Evolutionary conservation across 768 basidiomycete genomes (phyloP), one percentile per base, ranked within the genome.

Genomic region (Naganishia onofrii): DNA sequence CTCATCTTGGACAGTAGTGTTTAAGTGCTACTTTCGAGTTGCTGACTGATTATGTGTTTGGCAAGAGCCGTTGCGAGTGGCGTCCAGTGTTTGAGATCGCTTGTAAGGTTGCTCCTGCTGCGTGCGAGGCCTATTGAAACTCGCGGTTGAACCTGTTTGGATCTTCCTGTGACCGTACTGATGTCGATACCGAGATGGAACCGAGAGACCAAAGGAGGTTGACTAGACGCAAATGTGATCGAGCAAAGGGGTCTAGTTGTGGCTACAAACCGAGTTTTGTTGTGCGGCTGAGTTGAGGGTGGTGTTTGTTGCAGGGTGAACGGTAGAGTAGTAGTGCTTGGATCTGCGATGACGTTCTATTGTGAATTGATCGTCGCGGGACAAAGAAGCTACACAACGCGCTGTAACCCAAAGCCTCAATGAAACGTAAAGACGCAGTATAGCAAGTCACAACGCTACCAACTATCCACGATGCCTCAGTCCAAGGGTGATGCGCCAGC

Each of bases 1-100:
- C 60, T 54, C 65, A 66, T 52, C 44, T 31, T 53, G 32, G 46
- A 53, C 19, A 10, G n/a, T 3, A 28, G 4, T 32, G 65, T 51
- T 28, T 32, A 6, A 3, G 6, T 65, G 42, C 36, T 46, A 48
- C 28, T 65, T 36, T 29, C 42, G 44, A 28, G 36, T 23, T 46
- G 36, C 36, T 44, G 10, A 26, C 13, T 46, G 60, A 46, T 63
- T 9, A 63, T 42, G 42, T 34, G 60, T 63, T 26, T 7, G 21
- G 48, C 23, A 15, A 17, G 15, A 42, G 42, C 8, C 42, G 42
- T 10, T 42, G 42, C 15, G 42, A 42, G 42, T 10, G 13, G 15
- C 15, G 15, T 42, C 15, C 9, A 42, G 42, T 2, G 42, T 7
- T 10, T 7, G 15, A 17, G 2, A 15, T 42, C 15, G 42, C 36